Base-by-base conservation (phyloP, 2,329 filamentous ascomycete species). In the Talaromyces rugulosus region DNA sequence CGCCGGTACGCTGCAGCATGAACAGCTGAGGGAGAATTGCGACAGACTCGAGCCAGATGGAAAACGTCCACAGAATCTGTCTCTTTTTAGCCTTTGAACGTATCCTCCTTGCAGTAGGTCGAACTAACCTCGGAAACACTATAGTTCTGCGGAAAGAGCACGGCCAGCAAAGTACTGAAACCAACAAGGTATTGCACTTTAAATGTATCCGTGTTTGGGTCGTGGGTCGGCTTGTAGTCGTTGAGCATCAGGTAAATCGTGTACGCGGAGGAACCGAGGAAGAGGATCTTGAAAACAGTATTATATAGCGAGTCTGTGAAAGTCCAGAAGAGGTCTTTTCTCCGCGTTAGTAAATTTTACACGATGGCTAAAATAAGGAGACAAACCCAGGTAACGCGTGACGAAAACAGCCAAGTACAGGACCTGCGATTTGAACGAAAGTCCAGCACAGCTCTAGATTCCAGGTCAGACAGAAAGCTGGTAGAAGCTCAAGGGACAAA, bases 401-500 rank as follows among this genome's bases (percentile, higher is more conserved):
- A 96, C 75, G 78, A 99, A 99, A 71, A 99, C 95, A 52, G 96
- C 81, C 68, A 98, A 83, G 79, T 99, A 99, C 62, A 99, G 85
- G 57, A 89, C 91, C 84, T 99, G 95, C 65, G 94, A 97, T 78
- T 99, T 99, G 85, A 99, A 98, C 16, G 95, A 99, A 78, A 99
- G 94, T 70, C 95, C 95, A 50, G 94, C 89, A 76, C 93, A 96
- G 83, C 93, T 97, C 94, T 97, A 74, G 55, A 33, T 54, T 28
- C 63, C 42, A 65, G 70, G 64, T 54, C 34, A 60, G 40, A 56
- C 27, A 14, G 28, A 28, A 16, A 54, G 23, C 7, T 14, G 50
- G 14, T 9, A 31, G 18, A 23, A 23, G 23, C 23, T 36, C 18
- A 9, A 7, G 18, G 33, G 36, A 55, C 40, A 62, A 47, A 53